Evolutionary conservation across 192 early-diverging fungal species (phyloP), one percentile per base, ranked within the genome.

Genomic region (Linnemannia zychae): DNA sequence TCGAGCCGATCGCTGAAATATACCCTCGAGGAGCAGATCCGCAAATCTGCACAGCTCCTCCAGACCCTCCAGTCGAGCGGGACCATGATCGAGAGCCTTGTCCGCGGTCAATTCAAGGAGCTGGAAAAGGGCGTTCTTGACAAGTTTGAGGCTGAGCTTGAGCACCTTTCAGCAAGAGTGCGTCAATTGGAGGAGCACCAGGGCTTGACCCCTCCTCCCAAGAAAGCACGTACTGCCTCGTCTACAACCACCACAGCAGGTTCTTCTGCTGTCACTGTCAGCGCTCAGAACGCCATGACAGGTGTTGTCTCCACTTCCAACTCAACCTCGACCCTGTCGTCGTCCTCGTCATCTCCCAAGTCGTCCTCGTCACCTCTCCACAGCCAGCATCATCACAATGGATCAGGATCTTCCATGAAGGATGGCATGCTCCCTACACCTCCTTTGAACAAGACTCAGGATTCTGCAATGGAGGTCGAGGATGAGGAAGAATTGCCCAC

Each of bases 1-100:
- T 90, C 91, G 16, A 88, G 90, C 1, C 80, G 88, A 7, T 88
- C 89, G 7, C 86, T 97, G 13, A 91, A 91, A 53, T 38, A 80
- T 18, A 93, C 94, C 13, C 87, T 97, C 65, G 93, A 94, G 77
- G 95, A 95, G 66, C 95, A 97, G 84, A 93, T 97, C 71, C 88
- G 96, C 34, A 91, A 92, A 72, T 93, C 94, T 3, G 85, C 91
- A 17, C 88, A 93, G 7, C 84, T 97, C 38, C 88, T 97, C 28
- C 94, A 95, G 71, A 95, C 94, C 4, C 87, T 97, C 28, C 94
- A 95, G 79, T 84, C 92, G 12, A 89, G 88, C 13, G 93, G 92
- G 5, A 90, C 91, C 24, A 95, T 95, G 92, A 94, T 96, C 52
- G 95, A 96, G 81, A 91, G 91, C n/a, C 89, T 96, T 50, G 94